Percentiles rank a stretch among this genome's conserved stretches.
Conservation (phyloP, 2,329 filamentous ascomycete species). For the Trichoderma semiorbis region DNA sequence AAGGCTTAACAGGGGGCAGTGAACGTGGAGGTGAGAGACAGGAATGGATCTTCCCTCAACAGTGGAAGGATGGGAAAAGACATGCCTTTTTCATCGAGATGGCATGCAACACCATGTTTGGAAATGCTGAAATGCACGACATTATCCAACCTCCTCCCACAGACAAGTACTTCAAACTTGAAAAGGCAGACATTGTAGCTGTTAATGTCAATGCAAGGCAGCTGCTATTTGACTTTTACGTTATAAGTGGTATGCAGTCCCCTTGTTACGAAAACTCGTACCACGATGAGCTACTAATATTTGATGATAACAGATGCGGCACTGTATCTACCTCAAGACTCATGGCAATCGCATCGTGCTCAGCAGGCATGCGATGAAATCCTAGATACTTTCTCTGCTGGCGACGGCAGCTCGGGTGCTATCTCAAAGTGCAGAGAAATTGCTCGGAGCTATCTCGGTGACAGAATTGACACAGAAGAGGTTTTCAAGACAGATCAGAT, state of each 20-base stretch:
- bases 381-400: background rate
- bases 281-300: background rate
- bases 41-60: background rate
- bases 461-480: background rate
- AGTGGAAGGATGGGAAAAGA: background rate
- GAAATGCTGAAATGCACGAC: background rate
- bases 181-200: background rate
- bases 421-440: background rate
- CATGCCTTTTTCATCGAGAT: background rate
- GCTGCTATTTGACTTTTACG: background rate
- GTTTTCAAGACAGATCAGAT: background rate
- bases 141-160: background rate
- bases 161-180: background rate
- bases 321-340: background rate
- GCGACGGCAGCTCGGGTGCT: background rate
- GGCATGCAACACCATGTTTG: background rate
- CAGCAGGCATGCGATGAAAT: background rate
- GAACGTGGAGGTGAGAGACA: background rate
- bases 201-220: background rate
- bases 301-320: background rate
- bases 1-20: background rate
- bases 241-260: background rate
- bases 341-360: background rate
- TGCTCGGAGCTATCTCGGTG: background rate
- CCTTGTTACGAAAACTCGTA: background rate